Conservation (phyloP, 2,329 filamentous ascomycete species). For the Calonectria montana region DNA sequence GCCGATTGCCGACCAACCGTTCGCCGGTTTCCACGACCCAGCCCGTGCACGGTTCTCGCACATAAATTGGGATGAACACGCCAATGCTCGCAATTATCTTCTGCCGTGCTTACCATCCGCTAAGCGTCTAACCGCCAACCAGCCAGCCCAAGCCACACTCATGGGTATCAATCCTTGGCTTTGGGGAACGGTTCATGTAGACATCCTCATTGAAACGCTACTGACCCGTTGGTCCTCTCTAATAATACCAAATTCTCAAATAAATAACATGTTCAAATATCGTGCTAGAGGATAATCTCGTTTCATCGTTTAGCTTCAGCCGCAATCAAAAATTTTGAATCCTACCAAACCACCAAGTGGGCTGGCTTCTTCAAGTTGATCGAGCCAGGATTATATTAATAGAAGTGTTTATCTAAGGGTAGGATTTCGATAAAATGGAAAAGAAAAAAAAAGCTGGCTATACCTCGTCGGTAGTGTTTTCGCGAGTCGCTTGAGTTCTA, state of each 20-base stretch:
- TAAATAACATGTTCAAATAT: not conserved
- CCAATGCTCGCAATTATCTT: slow-evolving; percentile 6
- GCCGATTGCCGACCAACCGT: not conserved
- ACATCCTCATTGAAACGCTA: slow-evolving; percentile 19
- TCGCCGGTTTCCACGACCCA: not conserved
- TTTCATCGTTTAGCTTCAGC: not conserved
- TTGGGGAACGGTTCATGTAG: slow-evolving; percentile 2
- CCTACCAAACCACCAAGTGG: not conserved
- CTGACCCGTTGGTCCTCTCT: slow-evolving; percentile 15
- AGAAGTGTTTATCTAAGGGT: not conserved
- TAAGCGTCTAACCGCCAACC: not conserved
- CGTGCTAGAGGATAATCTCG: not conserved
- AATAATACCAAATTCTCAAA: slow-evolving; percentile 13
- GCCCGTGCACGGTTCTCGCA: slow-evolving; percentile 21
- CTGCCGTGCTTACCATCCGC: not conserved
- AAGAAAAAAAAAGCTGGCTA: not conserved
- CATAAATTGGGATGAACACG: slow-evolving; percentile 24
- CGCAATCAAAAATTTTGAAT: slow-evolving; percentile 1
- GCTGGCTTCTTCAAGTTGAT: not conserved
- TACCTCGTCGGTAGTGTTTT: not conserved
- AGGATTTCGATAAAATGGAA: not conserved
- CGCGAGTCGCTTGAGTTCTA: not conserved
- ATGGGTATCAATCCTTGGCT: slow-evolving; percentile 12
- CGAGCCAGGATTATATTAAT: slow-evolving; percentile 4
- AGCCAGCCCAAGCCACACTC: slow-evolving; percentile 1